Percentiles rank a stretch among this genome's conserved stretches.
These are phyloP conservation scores for Trichophyton simii DNA, from an alignment of 2,329 filamentous ascomycete genomes.

Conservation along the genomic window DNA sequence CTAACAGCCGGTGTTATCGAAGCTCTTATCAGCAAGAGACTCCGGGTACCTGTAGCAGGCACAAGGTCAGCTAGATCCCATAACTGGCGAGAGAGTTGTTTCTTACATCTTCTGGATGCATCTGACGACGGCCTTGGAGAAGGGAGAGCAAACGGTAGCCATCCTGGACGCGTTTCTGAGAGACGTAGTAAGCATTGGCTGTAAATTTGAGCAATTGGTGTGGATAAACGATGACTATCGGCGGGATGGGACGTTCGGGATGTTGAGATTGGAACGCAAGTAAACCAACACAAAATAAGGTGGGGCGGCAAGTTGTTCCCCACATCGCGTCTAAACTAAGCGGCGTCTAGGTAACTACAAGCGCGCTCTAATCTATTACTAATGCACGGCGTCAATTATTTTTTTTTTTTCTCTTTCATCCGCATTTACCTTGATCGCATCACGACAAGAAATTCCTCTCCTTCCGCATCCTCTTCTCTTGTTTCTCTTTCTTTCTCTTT, in stretches of 20 bases:
- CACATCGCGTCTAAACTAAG: background rate
- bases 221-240: no score
- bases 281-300: background rate
- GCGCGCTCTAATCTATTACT: background rate
- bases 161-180: conserved; percentile 10
- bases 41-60: conserved; percentile 61
- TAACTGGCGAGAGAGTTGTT: background rate
- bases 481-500: background rate
- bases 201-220: background rate
- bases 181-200: conserved; percentile 11
- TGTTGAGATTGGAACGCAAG: background rate
- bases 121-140: conserved; percentile 56
- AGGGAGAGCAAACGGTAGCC: conserved; percentile 40
- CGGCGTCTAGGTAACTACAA: background rate
- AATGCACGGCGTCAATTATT: background rate
- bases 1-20: conserved; percentile 83
- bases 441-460: background rate
- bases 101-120: conserved; percentile 68
- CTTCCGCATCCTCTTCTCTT: background rate
- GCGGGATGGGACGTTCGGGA: background rate
- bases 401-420: background rate
- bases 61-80: background rate
- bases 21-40: conserved; percentile 73
- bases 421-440: background rate
- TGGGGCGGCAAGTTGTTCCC: background rate